Evolutionary conservation across 2,329 filamentous ascomycete genomes (phyloP).

Genomic region (Claviceps pazoutovae): DNA sequence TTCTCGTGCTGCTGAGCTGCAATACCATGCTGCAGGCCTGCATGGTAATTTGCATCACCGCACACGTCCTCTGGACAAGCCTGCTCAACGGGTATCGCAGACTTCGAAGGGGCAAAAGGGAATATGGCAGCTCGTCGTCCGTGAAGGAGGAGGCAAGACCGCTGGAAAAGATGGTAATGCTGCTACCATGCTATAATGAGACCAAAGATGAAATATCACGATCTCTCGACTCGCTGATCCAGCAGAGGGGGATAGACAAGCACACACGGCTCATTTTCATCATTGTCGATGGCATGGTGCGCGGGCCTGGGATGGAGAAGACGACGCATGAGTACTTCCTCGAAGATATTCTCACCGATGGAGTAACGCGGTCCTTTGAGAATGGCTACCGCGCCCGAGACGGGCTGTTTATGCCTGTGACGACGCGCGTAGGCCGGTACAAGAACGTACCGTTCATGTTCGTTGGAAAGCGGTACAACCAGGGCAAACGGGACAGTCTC

Average conservation of each 20-base stretch:
- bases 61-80: slow-evolving; percentile 17
- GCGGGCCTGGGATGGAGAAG: slow-evolving; percentile 32
- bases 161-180: slow-evolving; percentile 29
- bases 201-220: slow-evolving; percentile 27
- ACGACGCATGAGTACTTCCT: slow-evolving; percentile 33
- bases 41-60: slow-evolving; percentile 26
- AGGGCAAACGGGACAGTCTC: slow-evolving; percentile 35
- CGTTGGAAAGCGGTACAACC: slow-evolving; percentile 34
- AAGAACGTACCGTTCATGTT: slow-evolving; percentile 32
- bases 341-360: slow-evolving; percentile 29
- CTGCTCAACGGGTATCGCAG: slow-evolving; percentile 15
- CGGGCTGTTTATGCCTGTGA: slow-evolving; percentile 31
- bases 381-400: slow-evolving; percentile 33
- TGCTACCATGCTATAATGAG: slow-evolving; percentile 37
- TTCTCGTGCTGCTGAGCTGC: slow-evolving; percentile 31
- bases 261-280: slow-evolving; percentile 32
- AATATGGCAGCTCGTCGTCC: slow-evolving; percentile 11
- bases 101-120: slow-evolving; percentile 11
- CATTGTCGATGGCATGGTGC: slow-evolving; percentile 33
- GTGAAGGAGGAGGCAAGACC: too few species aligned
- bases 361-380: slow-evolving; percentile 20
- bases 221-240: slow-evolving; percentile 31
- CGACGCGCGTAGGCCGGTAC: slow-evolving; percentile 28
- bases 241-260: slow-evolving; percentile 26
- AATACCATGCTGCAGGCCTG: slow-evolving; percentile 28